phyloP scores from a whole-genome alignment of 1,284 basidiomycete species.

The Wallemia hederae region DNA sequence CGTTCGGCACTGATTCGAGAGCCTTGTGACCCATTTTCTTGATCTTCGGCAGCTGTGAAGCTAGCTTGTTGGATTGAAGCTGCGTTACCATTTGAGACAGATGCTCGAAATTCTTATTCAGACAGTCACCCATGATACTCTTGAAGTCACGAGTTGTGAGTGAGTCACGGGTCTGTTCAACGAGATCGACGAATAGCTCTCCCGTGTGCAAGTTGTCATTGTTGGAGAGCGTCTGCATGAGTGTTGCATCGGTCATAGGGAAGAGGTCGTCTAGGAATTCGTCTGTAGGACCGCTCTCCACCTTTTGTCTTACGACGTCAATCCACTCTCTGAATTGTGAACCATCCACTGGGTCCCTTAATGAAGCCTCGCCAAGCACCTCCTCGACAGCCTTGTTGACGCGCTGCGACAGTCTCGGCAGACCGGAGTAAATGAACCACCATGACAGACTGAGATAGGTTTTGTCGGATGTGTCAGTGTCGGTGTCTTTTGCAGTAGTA shows the following conservation, averaged over 20 bases:
- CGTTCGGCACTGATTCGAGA: neutral
- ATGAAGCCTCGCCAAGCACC: neutral
- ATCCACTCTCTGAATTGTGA: neutral
- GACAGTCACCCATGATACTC: neutral
- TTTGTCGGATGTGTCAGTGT: neutral
- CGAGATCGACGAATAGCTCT: conserved; percentile 31
- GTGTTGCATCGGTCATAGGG: neutral
- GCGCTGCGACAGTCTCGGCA: neutral
- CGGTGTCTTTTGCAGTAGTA: neutral
- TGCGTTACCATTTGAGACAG: neutral
- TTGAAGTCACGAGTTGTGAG: neutral
- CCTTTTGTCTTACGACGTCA: neutral
- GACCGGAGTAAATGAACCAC: neutral
- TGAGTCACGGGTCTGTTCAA: conserved; percentile 40
- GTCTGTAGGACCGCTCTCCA: neutral
- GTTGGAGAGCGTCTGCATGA: neutral
- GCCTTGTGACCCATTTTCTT: neutral
- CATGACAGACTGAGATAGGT: neutral
- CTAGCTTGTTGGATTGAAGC: neutral
- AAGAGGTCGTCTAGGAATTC: neutral
- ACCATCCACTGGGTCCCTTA: neutral
- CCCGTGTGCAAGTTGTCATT: neutral
- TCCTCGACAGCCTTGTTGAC: neutral
- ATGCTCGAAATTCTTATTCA: neutral
- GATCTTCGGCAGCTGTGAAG: neutral